phyloP scores from a whole-genome alignment of 2,329 filamentous ascomycete species.

The Colletotrichum lindemuthianum region DNA sequence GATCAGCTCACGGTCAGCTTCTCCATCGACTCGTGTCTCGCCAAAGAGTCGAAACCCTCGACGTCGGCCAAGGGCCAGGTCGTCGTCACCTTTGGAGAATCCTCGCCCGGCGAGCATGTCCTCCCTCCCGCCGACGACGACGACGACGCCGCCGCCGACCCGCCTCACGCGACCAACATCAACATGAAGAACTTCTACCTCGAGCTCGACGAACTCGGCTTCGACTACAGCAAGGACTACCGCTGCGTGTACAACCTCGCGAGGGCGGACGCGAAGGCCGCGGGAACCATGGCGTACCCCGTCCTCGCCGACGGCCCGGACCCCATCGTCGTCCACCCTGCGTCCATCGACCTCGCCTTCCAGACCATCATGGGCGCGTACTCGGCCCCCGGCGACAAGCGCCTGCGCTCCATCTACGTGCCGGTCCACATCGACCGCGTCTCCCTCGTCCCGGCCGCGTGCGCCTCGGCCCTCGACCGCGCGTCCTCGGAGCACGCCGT shows the following conservation, averaged over 20 bases:
- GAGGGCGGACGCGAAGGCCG: neutral
- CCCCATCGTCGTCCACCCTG: slow-evolving; percentile 44
- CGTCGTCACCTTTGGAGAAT: neutral
- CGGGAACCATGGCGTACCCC: neutral
- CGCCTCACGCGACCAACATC: slow-evolving; percentile 1
- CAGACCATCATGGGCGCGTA: slow-evolving; percentile 45
- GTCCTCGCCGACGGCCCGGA: neutral
- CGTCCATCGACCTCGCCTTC: slow-evolving; percentile 45
- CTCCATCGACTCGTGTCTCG: slow-evolving; percentile 3
- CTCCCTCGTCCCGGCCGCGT: slow-evolving; percentile 32
- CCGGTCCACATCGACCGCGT: slow-evolving; percentile 41
- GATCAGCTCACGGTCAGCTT: neutral
- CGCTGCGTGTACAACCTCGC: slow-evolving; percentile 1
- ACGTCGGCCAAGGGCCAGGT: slow-evolving; percentile 8
- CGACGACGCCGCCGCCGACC: slow-evolving; percentile 4
- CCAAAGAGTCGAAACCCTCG: slow-evolving; percentile 1
- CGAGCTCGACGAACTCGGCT: slow-evolving; percentile 6
- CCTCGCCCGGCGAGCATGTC: neutral
- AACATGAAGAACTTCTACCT: slow-evolving; percentile 15
- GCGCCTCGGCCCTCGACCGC: neutral
- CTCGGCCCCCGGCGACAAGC: slow-evolving; percentile 42
- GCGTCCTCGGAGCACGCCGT: no score
- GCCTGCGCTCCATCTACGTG: slow-evolving; percentile 44
- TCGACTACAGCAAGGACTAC: slow-evolving; percentile 8
- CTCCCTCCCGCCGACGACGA: neutral